Percentiles rank a stretch among this genome's conserved stretches.
These are phyloP conservation scores for Somion occarium DNA, from an alignment of 1,284 basidiomycete species.

Conservation along the genomic window DNA sequence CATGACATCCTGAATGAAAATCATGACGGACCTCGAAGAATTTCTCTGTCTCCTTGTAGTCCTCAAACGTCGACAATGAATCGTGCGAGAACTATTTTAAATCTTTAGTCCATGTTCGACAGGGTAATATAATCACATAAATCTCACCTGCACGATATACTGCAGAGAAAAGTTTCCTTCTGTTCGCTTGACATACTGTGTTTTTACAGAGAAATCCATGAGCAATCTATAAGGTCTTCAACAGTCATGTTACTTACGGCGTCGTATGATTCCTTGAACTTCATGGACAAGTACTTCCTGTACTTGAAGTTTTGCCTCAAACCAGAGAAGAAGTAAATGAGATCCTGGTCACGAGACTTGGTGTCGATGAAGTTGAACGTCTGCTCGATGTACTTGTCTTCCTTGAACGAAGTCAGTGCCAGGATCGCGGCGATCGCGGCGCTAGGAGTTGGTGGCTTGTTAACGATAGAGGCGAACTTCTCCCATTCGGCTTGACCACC, in stretches of 20 bases:
- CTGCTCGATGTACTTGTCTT: slow-evolving; percentile 17
- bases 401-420: slow-evolving; percentile 9
- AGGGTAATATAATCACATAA: neutral
- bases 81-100: slow-evolving; percentile 2
- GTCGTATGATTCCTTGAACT: slow-evolving; percentile 5
- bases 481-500: slow-evolving; percentile 72
- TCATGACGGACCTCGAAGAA: slow-evolving; percentile 3
- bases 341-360: slow-evolving; percentile 60
- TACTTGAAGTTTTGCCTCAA: slow-evolving; percentile 36
- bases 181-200: slow-evolving; percentile 1
- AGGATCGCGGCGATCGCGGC: slow-evolving; percentile 64
- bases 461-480: slow-evolving; percentile 63
- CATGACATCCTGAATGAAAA: neutral
- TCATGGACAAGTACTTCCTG: neutral
- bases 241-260: neutral
- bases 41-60: slow-evolving; percentile 2
- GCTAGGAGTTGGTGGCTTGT: slow-evolving; percentile 70
- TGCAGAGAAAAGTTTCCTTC: slow-evolving; percentile 4
- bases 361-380: slow-evolving; percentile 40
- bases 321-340: slow-evolving; percentile 49
- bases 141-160: slow-evolving; percentile 3
- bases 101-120: too few species aligned
- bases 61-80: neutral
- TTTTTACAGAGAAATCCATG: neutral
- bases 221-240: neutral